Conservation (phyloP, 2,329 filamentous ascomycete genomes). For the Alternaria rosae region DNA sequence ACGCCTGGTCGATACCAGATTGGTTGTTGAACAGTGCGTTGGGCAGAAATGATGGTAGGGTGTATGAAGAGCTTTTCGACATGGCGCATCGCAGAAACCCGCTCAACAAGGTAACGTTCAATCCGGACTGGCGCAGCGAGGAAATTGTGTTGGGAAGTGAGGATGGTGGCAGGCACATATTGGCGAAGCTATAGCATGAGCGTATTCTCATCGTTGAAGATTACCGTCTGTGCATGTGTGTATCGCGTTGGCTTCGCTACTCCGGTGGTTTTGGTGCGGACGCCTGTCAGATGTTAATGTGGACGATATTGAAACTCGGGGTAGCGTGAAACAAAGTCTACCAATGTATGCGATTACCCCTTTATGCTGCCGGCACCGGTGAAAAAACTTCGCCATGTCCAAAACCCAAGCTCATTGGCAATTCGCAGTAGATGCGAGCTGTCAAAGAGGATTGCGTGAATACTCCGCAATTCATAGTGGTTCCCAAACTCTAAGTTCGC, state of each 20-base stretch:
- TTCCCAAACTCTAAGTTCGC: background rate
- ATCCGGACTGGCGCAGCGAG: conserved; percentile 58
- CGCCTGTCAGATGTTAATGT: conserved; percentile 12
- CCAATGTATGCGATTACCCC: background rate
- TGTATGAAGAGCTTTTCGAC: conserved; percentile 63
- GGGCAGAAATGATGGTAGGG: conserved; percentile 60
- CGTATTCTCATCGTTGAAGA: background rate
- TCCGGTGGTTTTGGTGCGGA: background rate
- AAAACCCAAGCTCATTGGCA: background rate
- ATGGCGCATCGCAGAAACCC: conserved; percentile 61
- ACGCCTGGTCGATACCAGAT: conserved; percentile 62
- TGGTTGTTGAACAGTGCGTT: conserved; percentile 61
- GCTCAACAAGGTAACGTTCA: conserved; percentile 60
- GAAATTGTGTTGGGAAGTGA: conserved; percentile 59
- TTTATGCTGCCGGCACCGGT: conserved; percentile 1
- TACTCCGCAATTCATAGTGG: background rate
- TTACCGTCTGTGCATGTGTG: background rate
- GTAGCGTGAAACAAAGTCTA: conserved; percentile 11
- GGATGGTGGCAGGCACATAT: conserved; percentile 39
- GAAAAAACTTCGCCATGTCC: background rate
- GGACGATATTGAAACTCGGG: conserved; percentile 6
- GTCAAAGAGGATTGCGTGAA: background rate
- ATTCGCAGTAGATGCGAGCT: background rate
- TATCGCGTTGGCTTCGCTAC: background rate
- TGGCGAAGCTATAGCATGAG: conserved; percentile 35